Evolutionary conservation across 768 basidiomycete genomes (phyloP).

Genomic region (Auriscalpium orientale): DNA sequence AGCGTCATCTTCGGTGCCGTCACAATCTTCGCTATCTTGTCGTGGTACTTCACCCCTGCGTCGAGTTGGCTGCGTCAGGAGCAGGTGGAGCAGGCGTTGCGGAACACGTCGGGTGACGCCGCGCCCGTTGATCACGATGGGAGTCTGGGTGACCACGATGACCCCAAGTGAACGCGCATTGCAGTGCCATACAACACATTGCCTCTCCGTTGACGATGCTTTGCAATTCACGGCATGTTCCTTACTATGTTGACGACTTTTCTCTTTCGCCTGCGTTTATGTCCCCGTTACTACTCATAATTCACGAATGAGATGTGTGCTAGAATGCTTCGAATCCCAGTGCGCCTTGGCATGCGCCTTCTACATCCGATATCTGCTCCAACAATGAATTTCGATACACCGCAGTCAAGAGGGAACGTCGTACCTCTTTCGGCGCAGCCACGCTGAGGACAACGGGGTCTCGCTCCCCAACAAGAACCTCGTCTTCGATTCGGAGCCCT

Average conservation of each 20-base stretch:
- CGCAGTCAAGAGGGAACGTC: neutral
- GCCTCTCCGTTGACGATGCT: neutral
- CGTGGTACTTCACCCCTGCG: conserved; percentile 75
- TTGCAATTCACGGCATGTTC: too few relatives aligned
- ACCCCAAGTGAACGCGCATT: too few relatives aligned
- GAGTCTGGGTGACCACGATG: too few relatives aligned
- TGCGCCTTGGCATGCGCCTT: conserved; percentile 71
- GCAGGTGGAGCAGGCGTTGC: conserved; percentile 45
- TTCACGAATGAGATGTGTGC: neutral
- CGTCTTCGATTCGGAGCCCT: conserved; percentile 91
- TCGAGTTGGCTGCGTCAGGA: conserved; percentile 73
- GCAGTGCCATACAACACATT: too few relatives aligned
- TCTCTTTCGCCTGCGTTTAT: too few relatives aligned
- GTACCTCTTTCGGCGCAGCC: conserved; percentile 77
- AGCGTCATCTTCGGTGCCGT: conserved; percentile 75
- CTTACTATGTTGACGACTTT: too few relatives aligned
- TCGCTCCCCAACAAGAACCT: conserved; percentile 59
- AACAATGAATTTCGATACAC: neutral
- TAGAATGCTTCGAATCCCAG: conserved; percentile 54
- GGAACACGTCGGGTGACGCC: conserved; percentile 8
- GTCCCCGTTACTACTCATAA: too few relatives aligned
- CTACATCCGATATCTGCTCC: conserved; percentile 58
- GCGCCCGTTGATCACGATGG: neutral
- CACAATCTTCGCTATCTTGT: conserved; percentile 67
- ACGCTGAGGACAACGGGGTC: conserved; percentile 59